Base-by-base conservation (phyloP, 2,329 filamentous ascomycete species). In the Fusarium longipes region DNA sequence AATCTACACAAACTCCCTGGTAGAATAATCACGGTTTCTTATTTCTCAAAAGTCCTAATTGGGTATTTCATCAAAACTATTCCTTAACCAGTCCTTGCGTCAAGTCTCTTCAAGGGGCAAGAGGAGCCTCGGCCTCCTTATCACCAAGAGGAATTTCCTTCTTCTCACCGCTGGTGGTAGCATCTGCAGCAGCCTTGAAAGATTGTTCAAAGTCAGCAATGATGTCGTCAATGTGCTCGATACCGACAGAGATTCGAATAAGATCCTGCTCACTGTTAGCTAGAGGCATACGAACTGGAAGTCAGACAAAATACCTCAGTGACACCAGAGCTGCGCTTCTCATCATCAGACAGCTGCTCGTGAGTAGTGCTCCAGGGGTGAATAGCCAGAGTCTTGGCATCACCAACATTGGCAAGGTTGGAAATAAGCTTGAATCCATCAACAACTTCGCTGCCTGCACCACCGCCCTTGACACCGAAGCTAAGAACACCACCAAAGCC, bases 321-420 rank as follows among this genome's bases (percentile, higher is more conserved):
- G 12, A 96, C 93, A 72, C 95, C 95, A 22, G 92, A 95, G 76
- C 82, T 89, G 50, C 85, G 77, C 80, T 89, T 93, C 84, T 97
- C 95, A 76, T 93, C 86, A 29, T 95, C 91, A 24, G 84, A 89
- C 58, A 98, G 85, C 82, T 98, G 95, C 83, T 97, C 92, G 78
- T 98, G 95, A 4, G 95, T 98, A 4, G 95, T 97, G 8, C 90
- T 92, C 93, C 93, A 97, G 22, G 95, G 95, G 80, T 97, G 94
- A 72, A 97, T 97, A 24, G 94, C 94, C 65, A 97, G 83, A 8
- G 94, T 97, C 86, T 98, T 98, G 47, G 92, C 92, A 78, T 98
- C 95, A 58, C 95, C 95, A 27, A 98, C 94, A 77, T 99, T 99
- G 58, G 96, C 96, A 71, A 98, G 83, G 81, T 98, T 97, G 18